Evolutionary conservation across 768 basidiomycete species (phyloP).

Genomic region (Brasilioporus rufonigricans): DNA sequence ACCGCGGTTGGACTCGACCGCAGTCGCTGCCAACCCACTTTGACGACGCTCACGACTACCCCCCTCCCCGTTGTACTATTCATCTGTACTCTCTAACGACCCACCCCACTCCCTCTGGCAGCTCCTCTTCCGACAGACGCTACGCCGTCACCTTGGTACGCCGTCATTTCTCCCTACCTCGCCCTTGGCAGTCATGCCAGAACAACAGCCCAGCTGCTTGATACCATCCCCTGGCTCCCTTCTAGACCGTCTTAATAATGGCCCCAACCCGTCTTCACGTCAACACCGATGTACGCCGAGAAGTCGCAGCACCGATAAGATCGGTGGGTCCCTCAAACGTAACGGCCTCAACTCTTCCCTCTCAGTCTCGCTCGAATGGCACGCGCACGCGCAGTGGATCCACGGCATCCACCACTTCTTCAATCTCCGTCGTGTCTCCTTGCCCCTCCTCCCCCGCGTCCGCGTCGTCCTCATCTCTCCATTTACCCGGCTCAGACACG

Average conservation of each 20-base stretch:
- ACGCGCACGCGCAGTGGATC: constrained; percentile 48
- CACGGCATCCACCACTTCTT: constrained; percentile 55
- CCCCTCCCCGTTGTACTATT: constrained; percentile 23
- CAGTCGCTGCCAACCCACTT: constrained; percentile 4
- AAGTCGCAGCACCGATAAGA: constrained; percentile 33
- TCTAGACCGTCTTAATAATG: constrained; percentile 32
- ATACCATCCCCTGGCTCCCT: neutral
- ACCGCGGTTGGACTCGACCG: constrained; percentile 21
- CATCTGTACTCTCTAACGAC: constrained; percentile 8
- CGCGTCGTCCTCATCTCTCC: constrained; percentile 48
- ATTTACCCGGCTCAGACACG: constrained; percentile 33
- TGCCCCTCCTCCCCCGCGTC: constrained; percentile 48
- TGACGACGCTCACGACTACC: constrained; percentile 27
- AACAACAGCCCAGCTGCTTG: constrained; percentile 3
- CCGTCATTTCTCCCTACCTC: neutral
- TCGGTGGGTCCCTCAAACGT: constrained; percentile 30
- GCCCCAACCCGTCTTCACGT: constrained; percentile 45
- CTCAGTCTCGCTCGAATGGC: constrained; percentile 12
- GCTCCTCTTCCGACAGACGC: neutral
- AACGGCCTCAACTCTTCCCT: constrained; percentile 20
- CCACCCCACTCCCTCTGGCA: neutral
- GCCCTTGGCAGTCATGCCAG: constrained; percentile 3
- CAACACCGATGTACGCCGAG: constrained; percentile 42
- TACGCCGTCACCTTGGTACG: constrained; percentile 11
- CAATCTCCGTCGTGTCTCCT: constrained; percentile 55